These are phyloP conservation scores for Mycena venus DNA, from an alignment of 768 basidiomycete genomes.

Conservation along the genomic window DNA sequence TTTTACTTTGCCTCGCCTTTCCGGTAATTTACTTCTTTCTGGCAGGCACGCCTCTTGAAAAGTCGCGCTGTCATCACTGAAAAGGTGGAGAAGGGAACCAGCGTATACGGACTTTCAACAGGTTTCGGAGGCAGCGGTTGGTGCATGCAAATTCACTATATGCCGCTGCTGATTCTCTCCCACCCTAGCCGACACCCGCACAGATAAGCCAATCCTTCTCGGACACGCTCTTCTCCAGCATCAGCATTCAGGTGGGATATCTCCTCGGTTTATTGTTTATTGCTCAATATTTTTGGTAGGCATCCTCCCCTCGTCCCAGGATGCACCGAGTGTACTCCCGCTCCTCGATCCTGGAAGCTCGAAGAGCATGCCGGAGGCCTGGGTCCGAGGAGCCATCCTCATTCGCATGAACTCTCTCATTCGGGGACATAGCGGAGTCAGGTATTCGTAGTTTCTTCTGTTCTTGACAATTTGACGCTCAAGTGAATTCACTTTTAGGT, in stretches of 20 bases:
- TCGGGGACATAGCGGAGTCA: conserved; percentile 83
- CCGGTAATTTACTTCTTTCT: not conserved
- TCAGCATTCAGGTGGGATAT: conserved; percentile 67
- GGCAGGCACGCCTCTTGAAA: conserved; percentile 64
- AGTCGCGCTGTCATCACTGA: conserved; percentile 76
- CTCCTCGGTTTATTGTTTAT: not conserved
- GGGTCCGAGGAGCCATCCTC: conserved; percentile 87
- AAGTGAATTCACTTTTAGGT: conserved; percentile 47
- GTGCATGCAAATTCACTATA: not conserved
- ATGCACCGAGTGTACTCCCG: conserved; percentile 65
- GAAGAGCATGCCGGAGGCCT: conserved; percentile 86
- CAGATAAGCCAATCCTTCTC: conserved; percentile 71
- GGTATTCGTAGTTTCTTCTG: conserved; percentile 42
- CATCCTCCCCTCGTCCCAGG: conserved; percentile 69
- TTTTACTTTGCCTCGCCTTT: not conserved
- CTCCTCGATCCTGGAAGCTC: conserved; percentile 76
- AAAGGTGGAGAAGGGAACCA: conserved; percentile 76
- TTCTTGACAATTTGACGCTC: not conserved
- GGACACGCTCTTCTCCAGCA: conserved; percentile 81
- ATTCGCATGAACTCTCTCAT: conserved; percentile 88
- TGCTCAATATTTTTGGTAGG: conserved; percentile 7
- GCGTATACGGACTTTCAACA: conserved; percentile 87
- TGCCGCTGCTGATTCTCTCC: conserved; percentile 5
- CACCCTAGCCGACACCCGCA: conserved; percentile 77
- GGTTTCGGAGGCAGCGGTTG: conserved; percentile 82